A percentile compares a stretch with the other conserved stretches of the same genome.
Conservation (phyloP, 805 yeast species). For the Ogataea sp. region DNA sequence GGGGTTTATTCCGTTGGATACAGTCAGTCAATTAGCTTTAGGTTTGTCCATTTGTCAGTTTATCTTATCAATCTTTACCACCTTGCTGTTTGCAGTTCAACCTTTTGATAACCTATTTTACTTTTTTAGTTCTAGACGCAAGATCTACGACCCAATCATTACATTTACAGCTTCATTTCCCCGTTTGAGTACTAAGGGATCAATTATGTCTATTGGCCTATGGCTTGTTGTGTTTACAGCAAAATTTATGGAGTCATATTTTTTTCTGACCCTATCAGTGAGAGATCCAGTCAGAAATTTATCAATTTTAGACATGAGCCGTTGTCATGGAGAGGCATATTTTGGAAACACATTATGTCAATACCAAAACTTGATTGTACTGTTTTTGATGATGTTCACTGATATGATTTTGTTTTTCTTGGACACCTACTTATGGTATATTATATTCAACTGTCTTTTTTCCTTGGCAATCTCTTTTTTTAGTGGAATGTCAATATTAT, state of each 20-base stretch:
- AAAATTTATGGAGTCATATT: slow-evolving; percentile 45
- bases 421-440: slow-evolving; percentile 52
- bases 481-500: slow-evolving; percentile 45
- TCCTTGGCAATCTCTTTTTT: slow-evolving; percentile 41
- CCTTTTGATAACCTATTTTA: slow-evolving; percentile 12
- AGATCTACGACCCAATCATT: slow-evolving; percentile 26
- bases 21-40: slow-evolving; percentile 27
- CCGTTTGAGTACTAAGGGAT: slow-evolving; percentile 27
- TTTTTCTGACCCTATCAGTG: slow-evolving; percentile 44
- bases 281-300: slow-evolving; percentile 44
- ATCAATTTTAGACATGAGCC: slow-evolving; percentile 31
- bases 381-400: slow-evolving; percentile 32
- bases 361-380: slow-evolving; percentile 33
- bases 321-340: slow-evolving; percentile 35
- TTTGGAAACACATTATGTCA: slow-evolving; percentile 35
- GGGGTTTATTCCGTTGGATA: slow-evolving; percentile 28
- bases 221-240: slow-evolving; percentile 42
- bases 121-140: neutral
- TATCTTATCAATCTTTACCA: slow-evolving; percentile 31
- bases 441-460: slow-evolving; percentile 44
- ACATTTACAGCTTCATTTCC: slow-evolving; percentile 38
- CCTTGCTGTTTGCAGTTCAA: slow-evolving; percentile 33
- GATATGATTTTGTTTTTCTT: slow-evolving; percentile 43
- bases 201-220: slow-evolving; percentile 32
- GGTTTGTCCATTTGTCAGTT: slow-evolving; percentile 34